Evolutionary conservation across 108 stramenopile genomes (phyloP).

Genomic region (Chaetoceros tenuissimus): DNA sequence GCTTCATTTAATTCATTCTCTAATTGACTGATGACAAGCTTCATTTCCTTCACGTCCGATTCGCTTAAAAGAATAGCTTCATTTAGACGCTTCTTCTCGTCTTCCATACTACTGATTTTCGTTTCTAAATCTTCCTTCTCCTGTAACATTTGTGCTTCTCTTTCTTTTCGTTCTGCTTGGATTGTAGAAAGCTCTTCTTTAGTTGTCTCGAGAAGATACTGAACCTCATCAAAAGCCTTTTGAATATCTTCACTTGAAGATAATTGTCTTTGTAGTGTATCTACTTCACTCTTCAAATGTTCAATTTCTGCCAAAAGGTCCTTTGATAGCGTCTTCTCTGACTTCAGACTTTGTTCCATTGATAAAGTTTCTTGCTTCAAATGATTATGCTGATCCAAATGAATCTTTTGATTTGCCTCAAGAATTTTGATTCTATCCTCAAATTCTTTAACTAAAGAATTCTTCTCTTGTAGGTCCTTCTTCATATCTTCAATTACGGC

Average conservation of each 20-base stretch:
- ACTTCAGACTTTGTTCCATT: neutral
- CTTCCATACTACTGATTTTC: slow-evolving; percentile 1
- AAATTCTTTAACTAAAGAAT: slow-evolving; percentile 3
- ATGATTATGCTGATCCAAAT: neutral
- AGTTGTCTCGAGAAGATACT: slow-evolving; percentile 1
- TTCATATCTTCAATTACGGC: slow-evolving; percentile 5
- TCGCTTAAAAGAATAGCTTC: slow-evolving; percentile 11
- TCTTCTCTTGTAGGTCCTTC: neutral
- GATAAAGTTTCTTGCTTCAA: neutral
- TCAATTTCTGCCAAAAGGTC: neutral
- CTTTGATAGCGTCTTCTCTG: neutral
- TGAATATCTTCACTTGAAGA: neutral
- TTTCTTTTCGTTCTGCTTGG: slow-evolving; percentile 10
- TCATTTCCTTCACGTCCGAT: slow-evolving; percentile 29
- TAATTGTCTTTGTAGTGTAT: neutral
- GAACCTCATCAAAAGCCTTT: neutral
- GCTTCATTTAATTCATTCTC: slow-evolving; percentile 54
- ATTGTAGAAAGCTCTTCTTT: neutral
- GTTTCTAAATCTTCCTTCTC: slow-evolving; percentile 1
- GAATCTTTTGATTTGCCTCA: neutral
- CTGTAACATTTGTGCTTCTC: slow-evolving; percentile 6
- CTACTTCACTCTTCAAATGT: slow-evolving; percentile 11
- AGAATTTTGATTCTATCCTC: neutral
- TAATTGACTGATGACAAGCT: slow-evolving; percentile 32
- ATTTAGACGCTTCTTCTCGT: neutral